Percentiles rank a stretch among this genome's conserved stretches.
These are phyloP conservation scores for Cyclotella cryptica DNA, from an alignment of 108 stramenopile species.

Conservation along the genomic window DNA sequence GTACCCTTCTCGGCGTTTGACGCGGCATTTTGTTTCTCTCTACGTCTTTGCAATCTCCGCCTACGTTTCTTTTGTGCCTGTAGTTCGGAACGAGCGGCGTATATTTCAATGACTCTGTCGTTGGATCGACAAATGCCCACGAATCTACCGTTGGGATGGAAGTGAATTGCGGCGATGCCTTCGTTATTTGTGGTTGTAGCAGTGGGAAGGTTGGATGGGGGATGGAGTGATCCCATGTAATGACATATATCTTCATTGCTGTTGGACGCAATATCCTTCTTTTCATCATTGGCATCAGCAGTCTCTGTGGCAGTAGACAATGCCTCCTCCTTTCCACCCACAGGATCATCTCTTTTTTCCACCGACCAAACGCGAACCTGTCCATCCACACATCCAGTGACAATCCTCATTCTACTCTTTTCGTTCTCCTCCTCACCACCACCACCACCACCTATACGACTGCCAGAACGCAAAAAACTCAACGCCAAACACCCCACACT, in stretches of 20 bases:
- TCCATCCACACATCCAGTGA: slow-evolving; percentile 92
- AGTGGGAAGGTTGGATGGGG: slow-evolving; percentile 70
- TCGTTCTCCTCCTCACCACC: slow-evolving; percentile 26
- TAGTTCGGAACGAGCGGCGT: slow-evolving; percentile 65
- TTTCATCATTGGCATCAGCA: slow-evolving; percentile 13
- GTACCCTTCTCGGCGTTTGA: slow-evolving; percentile 20
- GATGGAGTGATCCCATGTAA: slow-evolving; percentile 73
- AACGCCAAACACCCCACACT: slow-evolving; percentile 66
- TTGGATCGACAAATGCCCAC: slow-evolving; percentile 78
- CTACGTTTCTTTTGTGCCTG: slow-evolving; percentile 87
- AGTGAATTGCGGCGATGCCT: slow-evolving; percentile 71
- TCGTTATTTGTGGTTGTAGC: slow-evolving; percentile 54
- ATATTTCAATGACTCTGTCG: slow-evolving; percentile 84
- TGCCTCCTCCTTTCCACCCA: slow-evolving; percentile 19
- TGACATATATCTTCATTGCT: slow-evolving; percentile 68
- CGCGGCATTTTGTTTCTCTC: slow-evolving; percentile 73
- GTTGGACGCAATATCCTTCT: slow-evolving; percentile 11
- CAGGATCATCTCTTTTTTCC: slow-evolving; percentile 20
- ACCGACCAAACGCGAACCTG: slow-evolving; percentile 89
- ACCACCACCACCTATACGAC: too few species aligned
- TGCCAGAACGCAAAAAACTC: slow-evolving; percentile 31
- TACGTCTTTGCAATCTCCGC: slow-evolving; percentile 73
- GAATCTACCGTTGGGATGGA: slow-evolving; percentile 77
- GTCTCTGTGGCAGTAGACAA: slow-evolving; percentile 3
- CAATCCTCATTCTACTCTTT: slow-evolving; percentile 65